A percentile compares a stretch with the other conserved stretches of the same genome.
phyloP scores from a whole-genome alignment of 2,329 filamentous ascomycete genomes.

The Mollisiaceae sp. region DNA sequence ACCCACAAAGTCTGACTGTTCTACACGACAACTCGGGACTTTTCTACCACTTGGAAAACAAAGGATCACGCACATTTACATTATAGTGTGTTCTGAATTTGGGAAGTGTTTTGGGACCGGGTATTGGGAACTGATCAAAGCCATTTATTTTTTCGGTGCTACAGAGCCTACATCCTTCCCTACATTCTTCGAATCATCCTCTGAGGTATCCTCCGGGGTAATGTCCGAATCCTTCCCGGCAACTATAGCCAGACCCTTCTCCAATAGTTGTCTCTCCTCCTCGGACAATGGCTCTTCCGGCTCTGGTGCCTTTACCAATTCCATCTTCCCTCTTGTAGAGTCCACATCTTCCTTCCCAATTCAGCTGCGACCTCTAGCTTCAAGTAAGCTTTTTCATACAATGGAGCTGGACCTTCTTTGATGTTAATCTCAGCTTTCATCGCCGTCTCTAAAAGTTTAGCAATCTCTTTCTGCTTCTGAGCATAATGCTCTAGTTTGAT shows the following conservation, averaged over 20 bases:
- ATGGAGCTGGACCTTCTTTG: not conserved
- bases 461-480: not conserved
- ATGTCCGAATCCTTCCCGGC: too few relatives aligned
- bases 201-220: too few relatives aligned
- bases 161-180: too few relatives aligned
- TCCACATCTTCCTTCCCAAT: not conserved
- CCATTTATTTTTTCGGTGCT: too few relatives aligned
- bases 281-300: not conserved
- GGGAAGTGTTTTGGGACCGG: too few relatives aligned
- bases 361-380: not conserved
- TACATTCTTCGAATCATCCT: not conserved
- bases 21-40: too few relatives aligned
- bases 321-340: not conserved
- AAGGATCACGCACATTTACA: too few relatives aligned
- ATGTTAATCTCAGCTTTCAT: not conserved
- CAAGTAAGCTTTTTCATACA: not conserved
- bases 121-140: too few relatives aligned
- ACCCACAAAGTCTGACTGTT: too few relatives aligned
- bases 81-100: too few relatives aligned
- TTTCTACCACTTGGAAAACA: too few relatives aligned
- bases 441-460: not conserved
- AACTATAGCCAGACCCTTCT: not conserved
- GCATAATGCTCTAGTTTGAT: not conserved
- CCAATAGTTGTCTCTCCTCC: not conserved
- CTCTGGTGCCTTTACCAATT: not conserved